Conservation (phyloP, 163 green algal species). For the Volvox carteri region DNA sequence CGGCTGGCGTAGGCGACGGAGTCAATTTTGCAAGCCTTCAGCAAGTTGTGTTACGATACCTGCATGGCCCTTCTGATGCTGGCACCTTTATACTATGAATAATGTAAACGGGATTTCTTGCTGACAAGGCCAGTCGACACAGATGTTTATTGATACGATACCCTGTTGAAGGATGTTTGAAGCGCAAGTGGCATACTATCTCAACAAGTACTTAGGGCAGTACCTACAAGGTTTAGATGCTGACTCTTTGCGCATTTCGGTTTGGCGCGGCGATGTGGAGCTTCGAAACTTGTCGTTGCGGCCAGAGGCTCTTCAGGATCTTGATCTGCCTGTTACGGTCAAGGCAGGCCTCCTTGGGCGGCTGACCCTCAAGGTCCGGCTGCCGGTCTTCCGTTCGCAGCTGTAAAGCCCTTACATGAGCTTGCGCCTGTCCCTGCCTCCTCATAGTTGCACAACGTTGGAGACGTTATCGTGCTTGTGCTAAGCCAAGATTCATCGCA, state of each 20-base stretch:
- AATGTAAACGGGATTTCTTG: background rate
- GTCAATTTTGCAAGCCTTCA: too few relatives aligned
- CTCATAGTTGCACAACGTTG: too few relatives aligned
- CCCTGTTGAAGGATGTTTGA: conserved; percentile 81
- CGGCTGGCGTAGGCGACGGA: too few relatives aligned
- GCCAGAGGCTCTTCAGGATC: conserved; percentile 89
- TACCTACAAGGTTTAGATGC: conserved; percentile 91
- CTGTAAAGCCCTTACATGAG: too few relatives aligned
- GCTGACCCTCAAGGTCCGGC: conserved; percentile 91
- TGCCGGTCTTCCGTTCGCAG: background rate
- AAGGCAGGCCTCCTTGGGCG: conserved; percentile 92
- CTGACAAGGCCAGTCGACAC: background rate
- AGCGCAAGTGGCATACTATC: conserved; percentile 84
- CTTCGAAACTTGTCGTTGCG: conserved; percentile 93
- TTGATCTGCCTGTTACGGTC: conserved; percentile 93
- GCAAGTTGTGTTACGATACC: too few relatives aligned
- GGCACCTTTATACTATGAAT: background rate
- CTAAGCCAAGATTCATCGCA: too few relatives aligned
- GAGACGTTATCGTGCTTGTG: too few relatives aligned
- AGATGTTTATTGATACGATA: background rate
- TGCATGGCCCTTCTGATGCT: too few relatives aligned
- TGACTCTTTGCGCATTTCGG: conserved; percentile 84
- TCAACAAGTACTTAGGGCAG: conserved; percentile 88
- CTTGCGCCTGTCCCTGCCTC: too few relatives aligned
- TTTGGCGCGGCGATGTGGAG: conserved; percentile 93